Evolutionary conservation across 2,329 filamentous ascomycete species (phyloP).

Genomic region (Scolecobasidium constrictum): DNA sequence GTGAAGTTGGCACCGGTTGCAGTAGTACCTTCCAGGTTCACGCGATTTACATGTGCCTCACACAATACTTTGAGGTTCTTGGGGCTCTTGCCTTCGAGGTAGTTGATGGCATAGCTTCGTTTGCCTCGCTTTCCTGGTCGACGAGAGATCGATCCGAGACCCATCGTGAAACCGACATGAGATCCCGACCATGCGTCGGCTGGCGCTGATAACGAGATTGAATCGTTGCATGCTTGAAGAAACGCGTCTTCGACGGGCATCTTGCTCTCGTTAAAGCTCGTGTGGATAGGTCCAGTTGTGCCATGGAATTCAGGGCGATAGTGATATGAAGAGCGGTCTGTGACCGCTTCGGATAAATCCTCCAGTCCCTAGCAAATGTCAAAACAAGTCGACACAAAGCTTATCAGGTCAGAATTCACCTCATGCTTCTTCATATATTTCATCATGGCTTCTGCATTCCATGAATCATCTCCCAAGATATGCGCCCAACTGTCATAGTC

Average conservation of each 20-base stretch:
- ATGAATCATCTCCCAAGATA: conserved; percentile 28
- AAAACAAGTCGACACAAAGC: too few species aligned
- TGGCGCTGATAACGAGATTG: conserved; percentile 17
- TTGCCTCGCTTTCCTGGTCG: conserved; percentile 20
- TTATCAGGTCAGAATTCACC: too few species aligned
- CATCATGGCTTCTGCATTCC: conserved; percentile 35
- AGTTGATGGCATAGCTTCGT: conserved; percentile 24
- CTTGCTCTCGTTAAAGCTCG: conserved; percentile 23
- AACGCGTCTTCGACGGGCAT: conserved; percentile 15
- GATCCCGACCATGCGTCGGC: conserved; percentile 25
- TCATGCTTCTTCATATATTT: conserved; percentile 33
- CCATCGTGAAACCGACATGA: conserved; percentile 24
- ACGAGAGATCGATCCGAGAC: conserved; percentile 17
- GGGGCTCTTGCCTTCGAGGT: conserved; percentile 21
- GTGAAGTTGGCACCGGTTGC: conserved; percentile 33
- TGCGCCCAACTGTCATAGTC: conserved; percentile 39
- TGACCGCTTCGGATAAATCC: conserved; percentile 18
- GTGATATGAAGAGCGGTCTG: conserved; percentile 18
- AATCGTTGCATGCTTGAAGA: conserved; percentile 18
- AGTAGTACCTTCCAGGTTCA: conserved; percentile 33
- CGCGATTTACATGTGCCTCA: conserved; percentile 33
- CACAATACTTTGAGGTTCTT: conserved; percentile 39
- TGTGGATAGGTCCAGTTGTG: conserved; percentile 22
- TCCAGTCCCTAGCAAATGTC: too few species aligned
- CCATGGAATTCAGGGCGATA: conserved; percentile 24